Conservation (phyloP, 2,329 filamentous ascomycete genomes). For the Pseudocercospora macadamiae region DNA sequence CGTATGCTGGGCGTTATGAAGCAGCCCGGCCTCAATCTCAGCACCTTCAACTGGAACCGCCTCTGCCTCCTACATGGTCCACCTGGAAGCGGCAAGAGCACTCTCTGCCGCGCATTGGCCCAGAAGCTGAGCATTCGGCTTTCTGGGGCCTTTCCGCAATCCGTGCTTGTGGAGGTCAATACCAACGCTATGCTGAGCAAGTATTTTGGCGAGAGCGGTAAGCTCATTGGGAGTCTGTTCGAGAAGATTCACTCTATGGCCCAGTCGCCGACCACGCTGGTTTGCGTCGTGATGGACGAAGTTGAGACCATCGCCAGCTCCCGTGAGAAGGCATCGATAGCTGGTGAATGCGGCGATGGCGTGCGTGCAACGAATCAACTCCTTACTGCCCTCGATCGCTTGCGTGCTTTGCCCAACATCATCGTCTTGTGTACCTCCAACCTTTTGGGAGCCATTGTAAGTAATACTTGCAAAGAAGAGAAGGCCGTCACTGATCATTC, state of each 20-base stretch:
- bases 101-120: conserved; percentile 52
- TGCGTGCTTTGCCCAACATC: conserved; percentile 49
- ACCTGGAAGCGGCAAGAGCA: conserved; percentile 49
- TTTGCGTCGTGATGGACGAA: conserved; percentile 55
- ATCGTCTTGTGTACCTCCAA: conserved; percentile 57
- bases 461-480: too few relatives aligned
- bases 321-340: conserved; percentile 44
- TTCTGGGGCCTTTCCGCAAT: conserved; percentile 38
- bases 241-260: conserved; percentile 42
- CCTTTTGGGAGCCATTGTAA: conserved; percentile 46
- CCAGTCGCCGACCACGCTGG: conserved; percentile 45
- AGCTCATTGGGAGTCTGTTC: conserved; percentile 49
- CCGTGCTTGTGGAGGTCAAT: conserved; percentile 50
- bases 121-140: conserved; percentile 55
- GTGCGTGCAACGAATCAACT: conserved; percentile 55
- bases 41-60: conserved; percentile 50
- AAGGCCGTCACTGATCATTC: conserved; percentile 30
- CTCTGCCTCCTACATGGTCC: conserved; percentile 49
- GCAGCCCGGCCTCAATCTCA: conserved; percentile 40
- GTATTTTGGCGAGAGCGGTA: conserved; percentile 53
- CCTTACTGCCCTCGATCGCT: conserved; percentile 51
- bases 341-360: conserved; percentile 51
- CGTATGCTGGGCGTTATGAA: conserved; percentile 43
- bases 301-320: conserved; percentile 53
- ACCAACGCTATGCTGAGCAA: conserved; percentile 51